Conservation (phyloP, 108 stramenopile species). For the Asterionellopsis glacialis region DNA sequence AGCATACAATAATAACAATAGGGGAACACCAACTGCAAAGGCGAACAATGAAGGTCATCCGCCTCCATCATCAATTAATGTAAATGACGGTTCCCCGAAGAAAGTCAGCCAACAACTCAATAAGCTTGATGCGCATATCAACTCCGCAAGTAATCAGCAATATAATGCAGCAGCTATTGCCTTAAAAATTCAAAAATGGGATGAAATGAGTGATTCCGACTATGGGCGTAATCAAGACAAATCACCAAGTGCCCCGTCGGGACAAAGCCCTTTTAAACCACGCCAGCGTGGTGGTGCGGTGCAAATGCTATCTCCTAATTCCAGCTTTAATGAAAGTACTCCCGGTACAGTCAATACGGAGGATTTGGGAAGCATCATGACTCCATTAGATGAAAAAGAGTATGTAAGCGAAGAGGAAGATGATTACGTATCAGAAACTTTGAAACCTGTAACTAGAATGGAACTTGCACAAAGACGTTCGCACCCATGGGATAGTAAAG, state of each 20-base stretch:
- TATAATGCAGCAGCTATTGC: constrained; percentile 24
- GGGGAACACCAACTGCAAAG: not conserved
- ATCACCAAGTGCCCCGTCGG: no score
- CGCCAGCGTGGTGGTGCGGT: no score
- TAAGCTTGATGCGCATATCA: not conserved
- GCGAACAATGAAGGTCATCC: not conserved
- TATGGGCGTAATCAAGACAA: no score
- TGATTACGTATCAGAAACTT: no score
- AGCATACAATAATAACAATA: constrained; percentile 9
- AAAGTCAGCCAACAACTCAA: not conserved
- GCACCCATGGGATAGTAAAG: no score
- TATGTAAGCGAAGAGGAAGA: not conserved
- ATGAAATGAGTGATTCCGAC: constrained; percentile 30
- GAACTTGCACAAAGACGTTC: no score
- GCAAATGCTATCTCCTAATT: no score
- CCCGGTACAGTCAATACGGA: not conserved
- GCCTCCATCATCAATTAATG: constrained; percentile 24
- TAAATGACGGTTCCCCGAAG: constrained; percentile 5
- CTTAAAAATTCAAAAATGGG: constrained; percentile 35
- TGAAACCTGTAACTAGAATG: no score
- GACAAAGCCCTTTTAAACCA: no score
- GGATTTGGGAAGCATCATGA: constrained; percentile 3
- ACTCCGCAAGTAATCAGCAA: constrained; percentile 1
- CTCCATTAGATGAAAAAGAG: not conserved
- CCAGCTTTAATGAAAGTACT: no score